These are phyloP conservation scores for Rhizoclosmatium globosum DNA, from an alignment of 192 early-diverging fungal genomes.

Conservation along the genomic window DNA sequence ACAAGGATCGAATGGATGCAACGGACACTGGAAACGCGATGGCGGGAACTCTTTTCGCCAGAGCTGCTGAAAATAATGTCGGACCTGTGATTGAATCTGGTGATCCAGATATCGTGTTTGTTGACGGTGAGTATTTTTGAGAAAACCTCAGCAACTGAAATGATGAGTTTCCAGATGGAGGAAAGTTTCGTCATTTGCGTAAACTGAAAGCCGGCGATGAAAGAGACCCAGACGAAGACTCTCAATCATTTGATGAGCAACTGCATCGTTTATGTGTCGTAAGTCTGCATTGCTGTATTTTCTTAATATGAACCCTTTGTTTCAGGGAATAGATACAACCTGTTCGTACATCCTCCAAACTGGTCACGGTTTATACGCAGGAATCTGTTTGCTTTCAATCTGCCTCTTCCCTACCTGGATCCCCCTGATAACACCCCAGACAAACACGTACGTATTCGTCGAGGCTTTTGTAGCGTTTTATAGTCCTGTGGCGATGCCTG, in stretches of 20 bases:
- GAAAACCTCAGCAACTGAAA: background rate
- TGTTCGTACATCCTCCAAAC: conserved; percentile 26
- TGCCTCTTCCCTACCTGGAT: conserved; percentile 23
- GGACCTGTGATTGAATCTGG: conserved; percentile 26
- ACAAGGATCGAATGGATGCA: background rate
- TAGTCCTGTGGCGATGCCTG: background rate
- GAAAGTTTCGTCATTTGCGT: conserved; percentile 28
- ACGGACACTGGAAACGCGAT: background rate
- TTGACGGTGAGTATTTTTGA: conserved; percentile 29
- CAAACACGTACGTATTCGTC: background rate
- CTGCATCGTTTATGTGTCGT: conserved; percentile 23
- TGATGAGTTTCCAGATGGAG: conserved; percentile 6
- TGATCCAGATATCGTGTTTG: conserved; percentile 40
- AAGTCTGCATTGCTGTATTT: background rate
- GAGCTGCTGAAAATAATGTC: conserved; percentile 25
- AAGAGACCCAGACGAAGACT: conserved; percentile 2
- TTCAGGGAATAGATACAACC: conserved; percentile 25
- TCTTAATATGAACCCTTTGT: background rate
- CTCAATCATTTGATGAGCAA: conserved; percentile 31
- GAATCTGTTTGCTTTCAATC: conserved; percentile 32
- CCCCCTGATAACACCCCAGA: conserved; percentile 13
- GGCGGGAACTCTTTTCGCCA: background rate
- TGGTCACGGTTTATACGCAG: conserved; percentile 37
- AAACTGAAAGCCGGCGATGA: background rate
- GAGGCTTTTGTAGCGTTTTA: conserved; percentile 32